Evolutionary conservation across 352 stramenopile genomes (phyloP), one percentile per base, ranked within the genome.

Genomic region (Hyaloperonospora arabidopsidis): DNA sequence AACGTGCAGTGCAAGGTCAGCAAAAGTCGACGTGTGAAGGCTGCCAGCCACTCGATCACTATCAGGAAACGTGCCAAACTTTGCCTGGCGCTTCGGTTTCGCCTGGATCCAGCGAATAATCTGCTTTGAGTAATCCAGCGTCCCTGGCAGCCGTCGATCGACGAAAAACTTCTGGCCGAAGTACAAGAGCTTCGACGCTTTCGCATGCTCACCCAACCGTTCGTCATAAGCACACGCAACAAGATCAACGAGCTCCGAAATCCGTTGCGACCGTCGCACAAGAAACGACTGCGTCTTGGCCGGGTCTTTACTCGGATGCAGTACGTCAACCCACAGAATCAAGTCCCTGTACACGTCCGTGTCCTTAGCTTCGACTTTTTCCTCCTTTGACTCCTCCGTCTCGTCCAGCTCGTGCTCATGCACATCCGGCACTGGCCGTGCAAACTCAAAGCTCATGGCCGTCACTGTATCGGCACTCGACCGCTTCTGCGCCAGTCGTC

Each of bases 211-310:
- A 11, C 59, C 59, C 13, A 90, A 57, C 0, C 72, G 72, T 53
- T 88, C 75, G 48, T 90, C 79, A 49, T 79, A 76, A 5, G 73
- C 72, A 35, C 79, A 90, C 19, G 76, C 76, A 39, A 90, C 61
- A 15, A 78, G 57, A 41, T 90, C 79, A 8, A 87, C 55, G 6
- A 88, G 54, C 28, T 84, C 70, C 0, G 55, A 66, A 15, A 90
- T 54, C 2, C 29, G 58, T 53, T 86, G 74, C 2, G 77, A 88
- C n/a, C 68, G 56, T 18, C 72, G 70, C 47, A 90, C 74, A 12
- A 90, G 58, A 35, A 90, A 90, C 28, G 75, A 86, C 58, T 90
- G 79, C 6, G 79, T 88, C 25, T 67, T 68, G 0, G 70, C 56
- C 11, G 77, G 74, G 23, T 87, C 73, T 47, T 88, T 87, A 36